Evolutionary conservation across 345 rosid species (phyloP).

Genomic region (Salix koriyanagi): DNA sequence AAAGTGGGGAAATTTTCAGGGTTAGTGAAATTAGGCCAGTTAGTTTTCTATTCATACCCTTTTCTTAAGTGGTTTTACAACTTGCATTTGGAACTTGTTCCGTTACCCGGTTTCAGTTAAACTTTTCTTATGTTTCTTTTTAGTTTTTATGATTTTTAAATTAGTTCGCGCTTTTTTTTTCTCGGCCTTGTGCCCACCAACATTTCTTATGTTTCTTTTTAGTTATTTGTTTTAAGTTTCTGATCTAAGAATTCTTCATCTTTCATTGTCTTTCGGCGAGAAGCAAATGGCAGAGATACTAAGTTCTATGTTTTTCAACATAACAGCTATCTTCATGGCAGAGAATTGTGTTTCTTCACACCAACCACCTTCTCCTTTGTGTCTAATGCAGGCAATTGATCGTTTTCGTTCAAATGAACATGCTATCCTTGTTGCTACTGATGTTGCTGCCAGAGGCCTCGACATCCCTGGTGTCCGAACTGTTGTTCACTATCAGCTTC

Average conservation of each 20-base stretch:
- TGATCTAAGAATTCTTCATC: not conserved
- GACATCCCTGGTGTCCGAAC: slow-evolving; percentile 95
- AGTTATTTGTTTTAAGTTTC: not conserved
- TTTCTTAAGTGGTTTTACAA: too few species aligned
- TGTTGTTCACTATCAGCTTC: slow-evolving; percentile 94
- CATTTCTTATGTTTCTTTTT: not conserved
- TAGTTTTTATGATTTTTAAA: too few species aligned
- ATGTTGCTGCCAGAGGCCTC: slow-evolving; percentile 97
- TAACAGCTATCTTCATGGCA: not conserved
- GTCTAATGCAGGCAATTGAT: slow-evolving; percentile 63
- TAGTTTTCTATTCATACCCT: too few species aligned
- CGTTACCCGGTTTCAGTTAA: too few species aligned
- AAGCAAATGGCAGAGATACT: not conserved
- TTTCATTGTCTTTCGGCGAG: not conserved
- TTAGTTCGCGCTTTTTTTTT: too few species aligned
- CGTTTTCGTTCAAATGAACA: slow-evolving; percentile 76
- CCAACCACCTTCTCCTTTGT: not conserved
- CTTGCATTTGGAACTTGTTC: too few species aligned
- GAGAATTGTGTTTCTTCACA: not conserved
- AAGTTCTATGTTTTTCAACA: not conserved
- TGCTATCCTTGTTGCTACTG: slow-evolving; percentile 86
- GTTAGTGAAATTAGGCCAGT: too few species aligned
- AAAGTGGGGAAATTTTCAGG: too few species aligned
- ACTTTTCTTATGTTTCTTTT: too few species aligned
- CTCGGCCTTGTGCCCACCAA: not conserved